Percentiles rank a stretch among this genome's conserved stretches.
Conservation (phyloP, 306 rosid genomes). For the Dryas octopetala region DNA sequence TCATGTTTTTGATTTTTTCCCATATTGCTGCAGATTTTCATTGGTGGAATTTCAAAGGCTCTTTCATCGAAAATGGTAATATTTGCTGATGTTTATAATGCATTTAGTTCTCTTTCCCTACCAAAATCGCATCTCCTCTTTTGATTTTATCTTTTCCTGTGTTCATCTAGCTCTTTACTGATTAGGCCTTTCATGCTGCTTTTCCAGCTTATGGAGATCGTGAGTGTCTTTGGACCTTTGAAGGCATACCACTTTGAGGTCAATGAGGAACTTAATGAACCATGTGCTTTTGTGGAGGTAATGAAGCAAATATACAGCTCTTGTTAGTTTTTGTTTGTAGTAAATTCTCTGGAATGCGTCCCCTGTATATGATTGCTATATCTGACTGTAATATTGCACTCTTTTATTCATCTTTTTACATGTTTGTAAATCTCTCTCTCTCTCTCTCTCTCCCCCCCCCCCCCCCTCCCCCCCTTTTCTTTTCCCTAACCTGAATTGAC, state of each 20-base stretch:
- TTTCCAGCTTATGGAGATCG: constrained; percentile 75
- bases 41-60: constrained; percentile 82
- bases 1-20: constrained; percentile 10
- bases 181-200: constrained; percentile 22
- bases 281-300: constrained; percentile 89
- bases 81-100: background rate
- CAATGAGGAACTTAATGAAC: constrained; percentile 36
- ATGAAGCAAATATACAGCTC: constrained; percentile 19
- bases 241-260: constrained; percentile 80
- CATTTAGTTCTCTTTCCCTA: background rate
- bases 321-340: background rate
- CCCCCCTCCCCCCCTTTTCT: background rate
- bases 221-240: constrained; percentile 80
- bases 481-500: constrained; percentile 28
- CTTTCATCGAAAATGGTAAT: constrained; percentile 81
- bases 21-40: constrained; percentile 60
- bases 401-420: background rate
- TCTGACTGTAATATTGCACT: background rate
- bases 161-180: constrained; percentile 4
- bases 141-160: background rate
- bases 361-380: background rate
- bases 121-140: background rate
- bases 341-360: background rate
- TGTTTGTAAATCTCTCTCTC: background rate
- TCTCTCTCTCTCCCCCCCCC: too few species aligned